These are phyloP conservation scores for Gynochthodes officinalis DNA, from an alignment of 257 asterid genomes.

Conservation along the genomic window DNA sequence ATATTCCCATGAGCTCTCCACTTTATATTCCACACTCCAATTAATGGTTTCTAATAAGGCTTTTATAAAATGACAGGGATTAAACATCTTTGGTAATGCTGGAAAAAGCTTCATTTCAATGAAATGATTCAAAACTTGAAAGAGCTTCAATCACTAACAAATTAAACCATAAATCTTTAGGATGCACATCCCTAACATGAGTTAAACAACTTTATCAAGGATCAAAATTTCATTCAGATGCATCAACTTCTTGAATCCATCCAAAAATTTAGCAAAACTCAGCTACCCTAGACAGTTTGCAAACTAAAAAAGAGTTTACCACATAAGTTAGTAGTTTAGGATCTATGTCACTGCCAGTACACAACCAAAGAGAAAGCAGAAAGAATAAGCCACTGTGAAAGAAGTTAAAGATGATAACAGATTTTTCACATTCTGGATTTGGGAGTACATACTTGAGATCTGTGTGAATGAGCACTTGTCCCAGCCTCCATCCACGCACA, in stretches of 20 bases:
- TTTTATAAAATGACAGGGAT: too few relatives aligned
- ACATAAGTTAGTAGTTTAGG: background rate
- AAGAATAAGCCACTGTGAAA: background rate
- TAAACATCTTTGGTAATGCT: too few relatives aligned
- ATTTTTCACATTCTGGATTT: background rate
- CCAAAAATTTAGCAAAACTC: background rate
- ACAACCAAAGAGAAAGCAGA: background rate
- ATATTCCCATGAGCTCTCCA: too few relatives aligned
- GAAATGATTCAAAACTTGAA: background rate
- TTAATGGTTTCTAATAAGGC: too few relatives aligned
- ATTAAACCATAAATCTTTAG: background rate
- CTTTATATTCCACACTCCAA: too few relatives aligned
- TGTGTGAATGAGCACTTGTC: slow-evolving; percentile 63
- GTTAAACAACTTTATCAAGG: too few relatives aligned
- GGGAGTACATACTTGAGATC: slow-evolving; percentile 58
- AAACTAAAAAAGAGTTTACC: background rate
- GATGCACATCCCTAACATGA: too few relatives aligned
- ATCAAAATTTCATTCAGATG: too few relatives aligned
- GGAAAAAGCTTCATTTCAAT: background rate
- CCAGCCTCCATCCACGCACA: slow-evolving; percentile 55
- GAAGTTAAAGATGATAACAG: background rate
- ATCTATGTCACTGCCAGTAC: background rate
- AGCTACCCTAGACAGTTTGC: background rate
- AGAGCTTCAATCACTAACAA: background rate
- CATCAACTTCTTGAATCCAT: too few relatives aligned